Base-by-base conservation (phyloP, 176 grass and related monocot species). In the Phoenix dactylifera region DNA sequence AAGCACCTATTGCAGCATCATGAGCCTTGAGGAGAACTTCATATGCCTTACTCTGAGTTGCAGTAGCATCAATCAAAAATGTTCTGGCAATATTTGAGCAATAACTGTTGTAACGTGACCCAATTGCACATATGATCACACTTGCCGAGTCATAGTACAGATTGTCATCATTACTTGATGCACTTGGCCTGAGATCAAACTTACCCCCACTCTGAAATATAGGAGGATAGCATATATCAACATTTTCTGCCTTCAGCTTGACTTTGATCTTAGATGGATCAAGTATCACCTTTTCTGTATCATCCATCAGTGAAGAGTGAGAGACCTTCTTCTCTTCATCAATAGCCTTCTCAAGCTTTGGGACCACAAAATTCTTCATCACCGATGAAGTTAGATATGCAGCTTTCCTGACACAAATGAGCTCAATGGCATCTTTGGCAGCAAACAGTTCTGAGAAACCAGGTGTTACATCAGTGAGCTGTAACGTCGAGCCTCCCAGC, bases 181-280 rank as follows among this genome's bases (percentile, higher is more conserved):
- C 87, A 52, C 83, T 77, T 65, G 92, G 84, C 62, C 69, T 81
- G 19, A 97, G 80, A 76, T 97, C 92, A 69, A 91, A 91, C 79
- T 91, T 87, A 4, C 92, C 87, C 24, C 92, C 92, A 60, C 86
- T 87, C 72, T 97, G 87, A 70, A 97, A 97, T 35, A 97, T 81
- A 44, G 87, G 93, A 67, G 87, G 87, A 39, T 91, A 91, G 54
- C 92, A 97, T 71, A 97, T 97, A 49, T 91, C 92, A 78, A 97
- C 82, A 73, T 97, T 91, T 57, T 88, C 87, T 59, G 78, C 56
- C 54, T 91, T 97, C 55, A 97, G 56, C 73, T 97, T 97, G 16
- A 91, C 83, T 68, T 83, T 91, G 51, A 86, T 75, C 72, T 75
- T 97, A 26, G 89, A 23, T 59, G 92, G 87, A 16, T 90, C 81